These are phyloP conservation scores for Chloropicon primus DNA, from an alignment of 139 green algal genomes.

Conservation along the genomic window DNA sequence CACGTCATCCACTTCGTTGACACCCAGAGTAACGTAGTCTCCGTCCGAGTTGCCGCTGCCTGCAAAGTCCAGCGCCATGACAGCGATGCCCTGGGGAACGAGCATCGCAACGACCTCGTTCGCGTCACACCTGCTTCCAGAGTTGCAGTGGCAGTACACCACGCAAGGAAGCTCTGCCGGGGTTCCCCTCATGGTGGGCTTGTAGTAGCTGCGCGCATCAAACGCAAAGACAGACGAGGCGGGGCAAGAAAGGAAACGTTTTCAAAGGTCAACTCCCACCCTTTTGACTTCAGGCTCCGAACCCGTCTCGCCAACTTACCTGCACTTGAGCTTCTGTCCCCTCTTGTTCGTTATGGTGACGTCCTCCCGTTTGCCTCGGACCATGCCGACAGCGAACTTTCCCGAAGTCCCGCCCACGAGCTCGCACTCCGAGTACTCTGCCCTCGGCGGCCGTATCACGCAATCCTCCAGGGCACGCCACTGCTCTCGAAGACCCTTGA, in stretches of 20 bases:
- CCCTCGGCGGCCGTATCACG: background rate
- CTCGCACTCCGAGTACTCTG: background rate
- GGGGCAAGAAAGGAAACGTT: background rate
- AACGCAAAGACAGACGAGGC: background rate
- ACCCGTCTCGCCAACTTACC: slow-evolving; percentile 40
- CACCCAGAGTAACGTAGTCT: slow-evolving; percentile 79
- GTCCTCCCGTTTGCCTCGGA: background rate
- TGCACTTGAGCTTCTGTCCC: slow-evolving; percentile 51
- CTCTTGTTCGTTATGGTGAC: slow-evolving; percentile 29
- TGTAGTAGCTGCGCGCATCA: background rate
- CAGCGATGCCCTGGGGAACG: slow-evolving; percentile 53
- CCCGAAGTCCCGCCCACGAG: background rate
- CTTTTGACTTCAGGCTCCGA: slow-evolving; percentile 6
- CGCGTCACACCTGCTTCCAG: slow-evolving; percentile 55
- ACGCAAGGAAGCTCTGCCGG: slow-evolving; percentile 39
- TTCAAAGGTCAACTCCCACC: background rate
- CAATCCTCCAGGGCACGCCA: background rate
- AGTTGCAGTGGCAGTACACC: slow-evolving; percentile 48
- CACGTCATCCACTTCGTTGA: slow-evolving; percentile 70
- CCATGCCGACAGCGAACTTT: background rate
- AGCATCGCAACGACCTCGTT: slow-evolving; percentile 65
- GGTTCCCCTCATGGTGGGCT: background rate
- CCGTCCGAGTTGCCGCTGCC: slow-evolving; percentile 78
- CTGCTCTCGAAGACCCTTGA: background rate
- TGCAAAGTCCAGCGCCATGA: slow-evolving; percentile 77